Evolutionary conservation across 140 eudicot genomes (phyloP).

Genomic region (Cichorium intybus): DNA sequence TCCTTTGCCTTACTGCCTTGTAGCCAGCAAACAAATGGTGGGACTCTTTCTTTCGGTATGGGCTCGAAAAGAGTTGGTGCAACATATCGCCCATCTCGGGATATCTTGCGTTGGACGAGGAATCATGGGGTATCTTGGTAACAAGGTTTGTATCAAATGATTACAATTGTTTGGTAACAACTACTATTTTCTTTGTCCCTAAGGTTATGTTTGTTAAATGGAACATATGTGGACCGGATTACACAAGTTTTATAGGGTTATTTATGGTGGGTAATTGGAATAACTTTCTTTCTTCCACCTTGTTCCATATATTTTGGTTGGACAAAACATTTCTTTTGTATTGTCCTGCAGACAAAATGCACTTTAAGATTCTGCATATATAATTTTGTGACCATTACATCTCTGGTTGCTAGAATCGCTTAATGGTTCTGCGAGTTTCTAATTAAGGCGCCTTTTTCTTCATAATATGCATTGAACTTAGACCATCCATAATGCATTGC

Average conservation of each 20-base stretch:
- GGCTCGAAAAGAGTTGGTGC: slow-evolving; percentile 54
- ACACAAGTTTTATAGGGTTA: not conserved
- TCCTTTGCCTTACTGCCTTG: slow-evolving; percentile 44
- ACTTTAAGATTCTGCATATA: too few relatives aligned
- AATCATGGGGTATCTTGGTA: slow-evolving; percentile 73
- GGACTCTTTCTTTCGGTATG: slow-evolving; percentile 67
- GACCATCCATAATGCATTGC: too few relatives aligned
- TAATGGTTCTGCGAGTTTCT: too few relatives aligned
- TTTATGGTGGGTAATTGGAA: too few relatives aligned
- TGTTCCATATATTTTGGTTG: too few relatives aligned
- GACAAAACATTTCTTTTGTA: not conserved
- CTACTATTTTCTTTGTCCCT: not conserved
- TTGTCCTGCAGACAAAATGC: too few relatives aligned
- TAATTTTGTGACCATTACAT: too few relatives aligned
- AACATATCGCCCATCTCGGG: slow-evolving; percentile 58
- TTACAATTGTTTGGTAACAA: not conserved
- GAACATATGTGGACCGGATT: too few relatives aligned
- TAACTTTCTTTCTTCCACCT: too few relatives aligned
- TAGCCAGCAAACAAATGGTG: slow-evolving; percentile 77
- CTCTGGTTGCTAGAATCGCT: not conserved
- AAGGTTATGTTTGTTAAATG: not conserved
- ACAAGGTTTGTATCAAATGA: slow-evolving; percentile 42
- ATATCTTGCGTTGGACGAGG: slow-evolving; percentile 60
- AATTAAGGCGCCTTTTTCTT: too few relatives aligned
- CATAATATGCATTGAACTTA: not conserved